phyloP scores from a whole-genome alignment of 75 land plant genomes.

The Pinus taeda region DNA sequence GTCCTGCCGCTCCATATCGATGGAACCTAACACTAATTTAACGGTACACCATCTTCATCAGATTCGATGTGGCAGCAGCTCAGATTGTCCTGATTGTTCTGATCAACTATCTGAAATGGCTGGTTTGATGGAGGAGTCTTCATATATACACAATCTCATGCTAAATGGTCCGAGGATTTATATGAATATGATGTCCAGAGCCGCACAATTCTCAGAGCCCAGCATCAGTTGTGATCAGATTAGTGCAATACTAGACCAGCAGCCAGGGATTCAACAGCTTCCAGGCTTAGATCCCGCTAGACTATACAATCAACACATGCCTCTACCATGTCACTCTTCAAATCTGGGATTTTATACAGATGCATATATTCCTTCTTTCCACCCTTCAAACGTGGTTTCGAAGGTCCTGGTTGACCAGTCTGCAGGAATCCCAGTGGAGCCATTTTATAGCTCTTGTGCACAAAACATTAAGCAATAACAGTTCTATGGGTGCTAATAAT shows the following conservation, averaged over 20 bases:
- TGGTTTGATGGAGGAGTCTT: neutral
- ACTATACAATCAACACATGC: neutral
- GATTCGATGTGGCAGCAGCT: neutral
- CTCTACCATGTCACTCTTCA: neutral
- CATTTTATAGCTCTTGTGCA: neutral
- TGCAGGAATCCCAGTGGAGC: neutral
- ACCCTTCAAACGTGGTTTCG: neutral
- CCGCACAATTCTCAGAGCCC: neutral
- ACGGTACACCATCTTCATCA: neutral
- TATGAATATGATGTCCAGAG: neutral
- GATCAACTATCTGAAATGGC: constrained; percentile 1
- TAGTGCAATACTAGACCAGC: neutral
- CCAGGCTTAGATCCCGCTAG: neutral
- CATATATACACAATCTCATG: neutral
- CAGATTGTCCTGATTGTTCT: neutral
- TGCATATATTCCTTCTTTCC: neutral
- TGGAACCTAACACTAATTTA: neutral
- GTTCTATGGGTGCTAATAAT: too few species aligned
- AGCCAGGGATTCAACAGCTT: neutral
- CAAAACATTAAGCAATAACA: too few species aligned
- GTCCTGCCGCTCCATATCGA: constrained; percentile 1
- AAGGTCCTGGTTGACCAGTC: too few species aligned
- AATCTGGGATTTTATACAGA: neutral
- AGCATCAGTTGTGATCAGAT: neutral
- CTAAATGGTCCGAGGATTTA: neutral